Conservation (phyloP, 2,329 filamentous ascomycete genomes). For the Thelonectria blattea region DNA sequence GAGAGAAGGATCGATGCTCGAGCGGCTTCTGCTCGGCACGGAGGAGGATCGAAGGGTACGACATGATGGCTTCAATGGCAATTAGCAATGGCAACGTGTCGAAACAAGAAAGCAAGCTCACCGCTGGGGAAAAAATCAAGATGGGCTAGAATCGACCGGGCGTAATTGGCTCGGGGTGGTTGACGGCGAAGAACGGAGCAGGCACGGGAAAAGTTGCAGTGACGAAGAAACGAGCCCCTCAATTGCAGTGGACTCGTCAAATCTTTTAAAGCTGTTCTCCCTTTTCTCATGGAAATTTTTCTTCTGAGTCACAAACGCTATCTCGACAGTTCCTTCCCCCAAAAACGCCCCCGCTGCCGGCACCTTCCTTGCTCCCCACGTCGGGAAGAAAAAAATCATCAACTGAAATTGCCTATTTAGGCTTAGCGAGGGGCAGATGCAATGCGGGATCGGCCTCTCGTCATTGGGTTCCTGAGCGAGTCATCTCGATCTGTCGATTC, state of each 20-base stretch:
- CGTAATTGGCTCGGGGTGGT: background rate
- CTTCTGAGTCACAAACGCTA: background rate
- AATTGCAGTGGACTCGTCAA: background rate
- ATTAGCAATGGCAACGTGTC: background rate
- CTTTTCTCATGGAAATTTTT: background rate
- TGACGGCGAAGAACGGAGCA: background rate
- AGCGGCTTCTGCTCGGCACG: slow-evolving; percentile 66
- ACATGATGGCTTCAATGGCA: slow-evolving; percentile 31
- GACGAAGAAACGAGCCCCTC: background rate
- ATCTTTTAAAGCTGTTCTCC: background rate
- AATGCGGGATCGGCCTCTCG: slow-evolving; percentile 8
- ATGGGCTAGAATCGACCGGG: background rate
- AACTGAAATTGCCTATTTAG: background rate
- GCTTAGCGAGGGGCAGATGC: slow-evolving; percentile 12
- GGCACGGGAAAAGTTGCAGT: background rate
- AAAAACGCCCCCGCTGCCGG: too few relatives aligned
- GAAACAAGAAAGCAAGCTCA: background rate
- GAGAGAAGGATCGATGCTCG: slow-evolving; percentile 42
- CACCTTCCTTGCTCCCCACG: too few relatives aligned
- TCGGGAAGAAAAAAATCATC: too few relatives aligned
- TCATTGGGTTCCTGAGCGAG: background rate
- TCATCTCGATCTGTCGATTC: too few relatives aligned
- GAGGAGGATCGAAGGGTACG: slow-evolving; percentile 53
- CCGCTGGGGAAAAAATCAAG: background rate
- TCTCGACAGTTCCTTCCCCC: too few relatives aligned